These are phyloP conservation scores for Boletus nobilissimus DNA, from an alignment of 1,284 basidiomycete species.

Conservation along the genomic window DNA sequence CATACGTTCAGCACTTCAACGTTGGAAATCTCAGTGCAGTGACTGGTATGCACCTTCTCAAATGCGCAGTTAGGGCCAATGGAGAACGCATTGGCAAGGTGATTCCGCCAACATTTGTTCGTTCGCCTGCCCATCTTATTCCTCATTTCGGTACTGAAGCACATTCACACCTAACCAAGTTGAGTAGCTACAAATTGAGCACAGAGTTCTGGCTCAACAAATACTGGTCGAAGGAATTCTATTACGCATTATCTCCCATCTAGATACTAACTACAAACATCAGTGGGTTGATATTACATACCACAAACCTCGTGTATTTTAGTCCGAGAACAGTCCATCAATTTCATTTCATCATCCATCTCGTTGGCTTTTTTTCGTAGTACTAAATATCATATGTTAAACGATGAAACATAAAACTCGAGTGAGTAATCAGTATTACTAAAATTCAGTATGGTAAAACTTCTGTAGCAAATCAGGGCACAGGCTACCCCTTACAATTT, in stretches of 20 bases:
- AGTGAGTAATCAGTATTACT: neutral
- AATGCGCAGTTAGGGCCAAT: neutral
- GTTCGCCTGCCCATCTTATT: neutral
- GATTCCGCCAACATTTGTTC: neutral
- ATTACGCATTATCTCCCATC: neutral
- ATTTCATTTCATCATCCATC: too few relatives aligned
- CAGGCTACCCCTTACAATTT: constrained; percentile 9
- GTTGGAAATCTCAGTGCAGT: neutral
- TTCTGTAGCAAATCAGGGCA: neutral
- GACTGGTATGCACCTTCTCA: neutral
- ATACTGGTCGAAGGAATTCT: constrained; percentile 14
- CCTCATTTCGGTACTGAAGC: constrained; percentile 3
- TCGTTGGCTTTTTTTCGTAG: too few relatives aligned
- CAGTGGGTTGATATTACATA: too few relatives aligned
- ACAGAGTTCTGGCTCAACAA: constrained; percentile 16
- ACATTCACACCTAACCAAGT: neutral
- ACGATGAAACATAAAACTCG: neutral
- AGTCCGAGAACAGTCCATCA: too few relatives aligned
- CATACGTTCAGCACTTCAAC: neutral
- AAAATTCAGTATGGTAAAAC: neutral
- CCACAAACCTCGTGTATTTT: too few relatives aligned
- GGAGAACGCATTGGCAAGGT: neutral
- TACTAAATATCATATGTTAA: too few relatives aligned
- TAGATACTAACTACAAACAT: too few relatives aligned
- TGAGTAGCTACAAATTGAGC: constrained; percentile 5